phyloP scores from a whole-genome alignment of 768 basidiomycete species.

The Strobilomyces echinocephalus region DNA sequence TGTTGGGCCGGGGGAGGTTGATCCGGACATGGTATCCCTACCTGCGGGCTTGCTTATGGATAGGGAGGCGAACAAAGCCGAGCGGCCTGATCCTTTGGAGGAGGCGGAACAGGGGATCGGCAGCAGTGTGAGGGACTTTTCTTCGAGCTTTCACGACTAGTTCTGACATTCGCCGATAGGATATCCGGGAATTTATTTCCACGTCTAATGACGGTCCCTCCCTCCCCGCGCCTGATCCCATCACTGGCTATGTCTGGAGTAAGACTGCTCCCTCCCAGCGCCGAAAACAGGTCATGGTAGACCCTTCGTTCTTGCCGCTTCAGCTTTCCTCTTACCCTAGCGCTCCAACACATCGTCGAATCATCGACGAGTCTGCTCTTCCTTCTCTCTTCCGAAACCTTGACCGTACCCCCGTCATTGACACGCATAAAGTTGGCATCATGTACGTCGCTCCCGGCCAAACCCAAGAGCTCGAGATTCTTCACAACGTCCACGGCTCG shows the following conservation, averaged over 20 bases:
- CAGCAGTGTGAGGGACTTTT: constrained; percentile 8
- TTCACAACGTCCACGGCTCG: constrained; percentile 87
- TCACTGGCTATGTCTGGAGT: constrained; percentile 88
- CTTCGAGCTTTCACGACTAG: not conserved
- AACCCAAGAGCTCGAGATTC: constrained; percentile 75
- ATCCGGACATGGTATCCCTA: constrained; percentile 69
- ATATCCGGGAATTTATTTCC: constrained; percentile 16
- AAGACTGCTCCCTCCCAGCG: constrained; percentile 82
- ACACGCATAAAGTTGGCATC: constrained; percentile 94
- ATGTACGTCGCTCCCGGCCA: constrained; percentile 95
- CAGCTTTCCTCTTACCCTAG: constrained; percentile 78
- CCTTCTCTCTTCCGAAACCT: constrained; percentile 60
- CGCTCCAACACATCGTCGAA: constrained; percentile 35
- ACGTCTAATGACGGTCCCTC: constrained; percentile 5
- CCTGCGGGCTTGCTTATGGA: constrained; percentile 74
- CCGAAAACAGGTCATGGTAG: constrained; percentile 78
- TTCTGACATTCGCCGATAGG: constrained; percentile 17
- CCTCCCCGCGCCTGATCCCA: constrained; percentile 56
- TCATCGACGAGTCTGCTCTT: constrained; percentile 52
- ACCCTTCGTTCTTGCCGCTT: constrained; percentile 80
- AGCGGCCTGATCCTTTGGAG: constrained; percentile 26
- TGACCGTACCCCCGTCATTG: constrained; percentile 88
- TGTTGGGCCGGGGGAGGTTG: constrained; percentile 78
- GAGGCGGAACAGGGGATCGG: constrained; percentile 5
- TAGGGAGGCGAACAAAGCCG: constrained; percentile 39